Evolutionary conservation across 176 grass and related monocot species (phyloP).

Genomic region (Pontederia crassipes): DNA sequence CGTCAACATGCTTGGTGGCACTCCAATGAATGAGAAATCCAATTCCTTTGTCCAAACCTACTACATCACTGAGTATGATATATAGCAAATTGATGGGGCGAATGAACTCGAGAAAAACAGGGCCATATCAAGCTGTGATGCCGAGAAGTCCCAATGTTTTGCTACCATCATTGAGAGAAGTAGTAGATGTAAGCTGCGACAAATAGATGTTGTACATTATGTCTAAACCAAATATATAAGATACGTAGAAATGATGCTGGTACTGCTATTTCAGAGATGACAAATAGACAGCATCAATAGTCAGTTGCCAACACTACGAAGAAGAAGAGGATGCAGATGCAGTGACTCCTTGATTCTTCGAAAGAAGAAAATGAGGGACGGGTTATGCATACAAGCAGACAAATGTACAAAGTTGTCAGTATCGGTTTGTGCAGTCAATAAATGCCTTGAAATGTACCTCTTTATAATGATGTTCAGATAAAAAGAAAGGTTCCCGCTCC

Average conservation of each 20-base stretch:
- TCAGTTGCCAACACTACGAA: no score
- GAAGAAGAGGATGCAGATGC: no score
- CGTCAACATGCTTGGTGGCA: no score
- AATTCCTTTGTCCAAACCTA: no score
- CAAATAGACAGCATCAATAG: not conserved
- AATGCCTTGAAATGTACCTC: slow-evolving; percentile 9
- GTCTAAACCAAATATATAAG: not conserved
- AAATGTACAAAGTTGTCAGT: no score
- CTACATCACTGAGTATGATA: not conserved
- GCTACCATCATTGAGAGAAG: slow-evolving; percentile 3
- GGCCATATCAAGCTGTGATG: not conserved
- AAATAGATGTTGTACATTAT: not conserved
- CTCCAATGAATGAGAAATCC: no score
- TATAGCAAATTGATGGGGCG: not conserved
- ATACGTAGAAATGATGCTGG: not conserved
- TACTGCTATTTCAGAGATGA: not conserved
- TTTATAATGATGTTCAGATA: slow-evolving; percentile 16
- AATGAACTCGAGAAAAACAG: not conserved
- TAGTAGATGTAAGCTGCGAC: slow-evolving; percentile 11
- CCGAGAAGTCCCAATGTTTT: slow-evolving; percentile 19
- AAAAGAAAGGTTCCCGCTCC: slow-evolving; percentile 25
- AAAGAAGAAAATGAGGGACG: no score
- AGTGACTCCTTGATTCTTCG: no score
- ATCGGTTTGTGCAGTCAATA: not conserved
- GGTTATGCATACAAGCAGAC: no score